phyloP scores from a whole-genome alignment of 129 eudicot species.

The Ambrosia artemisiifolia region DNA sequence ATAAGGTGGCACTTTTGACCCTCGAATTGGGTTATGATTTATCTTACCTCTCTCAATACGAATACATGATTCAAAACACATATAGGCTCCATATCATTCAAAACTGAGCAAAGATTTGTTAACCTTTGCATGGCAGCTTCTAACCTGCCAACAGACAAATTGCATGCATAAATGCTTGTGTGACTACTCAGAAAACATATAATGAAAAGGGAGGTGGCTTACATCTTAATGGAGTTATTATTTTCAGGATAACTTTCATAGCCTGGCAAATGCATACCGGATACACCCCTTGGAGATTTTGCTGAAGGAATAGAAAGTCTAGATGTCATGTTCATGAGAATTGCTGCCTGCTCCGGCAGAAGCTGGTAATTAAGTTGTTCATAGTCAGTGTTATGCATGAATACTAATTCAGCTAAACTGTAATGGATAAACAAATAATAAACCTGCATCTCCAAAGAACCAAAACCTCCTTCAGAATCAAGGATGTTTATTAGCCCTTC shows the following conservation, averaged over 20 bases:
- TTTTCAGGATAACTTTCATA: slow-evolving; percentile 95
- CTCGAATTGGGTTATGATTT: background rate
- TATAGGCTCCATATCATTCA: slow-evolving; percentile 99
- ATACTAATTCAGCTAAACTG: background rate
- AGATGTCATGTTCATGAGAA: slow-evolving; percentile 81
- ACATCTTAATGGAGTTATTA: slow-evolving; percentile 85
- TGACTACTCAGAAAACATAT: background rate
- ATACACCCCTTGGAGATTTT: slow-evolving; percentile 72
- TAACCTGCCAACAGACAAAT: slow-evolving; percentile 55
- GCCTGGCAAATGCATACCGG: slow-evolving; percentile 88
- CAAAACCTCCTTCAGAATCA: slow-evolving; percentile 99
- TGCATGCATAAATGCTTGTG: slow-evolving; percentile 6
- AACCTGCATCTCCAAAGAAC: slow-evolving; percentile 98
- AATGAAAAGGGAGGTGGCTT: slow-evolving; percentile 19
- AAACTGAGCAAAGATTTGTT: slow-evolving; percentile 95
- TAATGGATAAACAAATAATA: slow-evolving; percentile 20
- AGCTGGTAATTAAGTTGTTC: slow-evolving; percentile 51
- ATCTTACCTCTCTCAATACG: slow-evolving; percentile 88
- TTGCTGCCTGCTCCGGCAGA: slow-evolving; percentile 97
- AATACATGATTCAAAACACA: slow-evolving; percentile 96
- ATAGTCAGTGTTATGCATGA: slow-evolving; percentile 26
- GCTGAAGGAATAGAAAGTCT: slow-evolving; percentile 62
- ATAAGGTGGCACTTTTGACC: slow-evolving; percentile 2
- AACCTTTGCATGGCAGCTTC: slow-evolving; percentile 99
- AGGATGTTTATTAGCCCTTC: slow-evolving; percentile 97